Conservation (phyloP, 1,284 basidiomycete species). For the Phaffia rhodozyma region DNA sequence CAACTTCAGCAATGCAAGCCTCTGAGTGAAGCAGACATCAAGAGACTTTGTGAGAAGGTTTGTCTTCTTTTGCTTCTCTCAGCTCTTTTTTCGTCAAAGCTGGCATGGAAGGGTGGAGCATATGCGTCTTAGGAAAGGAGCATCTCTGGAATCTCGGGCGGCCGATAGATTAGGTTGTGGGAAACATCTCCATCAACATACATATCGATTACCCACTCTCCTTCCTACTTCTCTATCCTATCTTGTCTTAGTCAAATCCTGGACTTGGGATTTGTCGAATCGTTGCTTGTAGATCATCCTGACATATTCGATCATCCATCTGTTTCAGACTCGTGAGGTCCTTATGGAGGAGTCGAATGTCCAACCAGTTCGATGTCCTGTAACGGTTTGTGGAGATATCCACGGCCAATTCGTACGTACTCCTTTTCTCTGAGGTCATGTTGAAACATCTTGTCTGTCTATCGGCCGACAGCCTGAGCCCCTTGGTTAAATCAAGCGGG, state of each 20-base stretch:
- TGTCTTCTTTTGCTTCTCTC: slow-evolving; percentile 27
- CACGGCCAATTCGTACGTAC: slow-evolving; percentile 96
- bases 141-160: background rate
- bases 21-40: slow-evolving; percentile 88
- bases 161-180: background rate
- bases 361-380: slow-evolving; percentile 93
- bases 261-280: no score
- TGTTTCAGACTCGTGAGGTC: slow-evolving; percentile 77
- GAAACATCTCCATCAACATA: no score
- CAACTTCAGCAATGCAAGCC: slow-evolving; percentile 98
- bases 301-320: background rate
- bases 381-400: slow-evolving; percentile 95
- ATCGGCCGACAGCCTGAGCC: no score
- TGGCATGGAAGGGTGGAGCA: background rate
- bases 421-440: slow-evolving; percentile 15
- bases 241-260: background rate
- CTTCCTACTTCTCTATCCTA: slow-evolving; percentile 19
- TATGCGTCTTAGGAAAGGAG: background rate
- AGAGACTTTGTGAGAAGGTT: slow-evolving; percentile 98
- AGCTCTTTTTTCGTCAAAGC: background rate
- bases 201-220: background rate
- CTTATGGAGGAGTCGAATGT: slow-evolving; percentile 96
- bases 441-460: no score
- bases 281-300: background rate
- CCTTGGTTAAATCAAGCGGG: no score